Evolutionary conservation across 257 asterid genomes (phyloP).

Genomic region (Lycium ferocissimum): DNA sequence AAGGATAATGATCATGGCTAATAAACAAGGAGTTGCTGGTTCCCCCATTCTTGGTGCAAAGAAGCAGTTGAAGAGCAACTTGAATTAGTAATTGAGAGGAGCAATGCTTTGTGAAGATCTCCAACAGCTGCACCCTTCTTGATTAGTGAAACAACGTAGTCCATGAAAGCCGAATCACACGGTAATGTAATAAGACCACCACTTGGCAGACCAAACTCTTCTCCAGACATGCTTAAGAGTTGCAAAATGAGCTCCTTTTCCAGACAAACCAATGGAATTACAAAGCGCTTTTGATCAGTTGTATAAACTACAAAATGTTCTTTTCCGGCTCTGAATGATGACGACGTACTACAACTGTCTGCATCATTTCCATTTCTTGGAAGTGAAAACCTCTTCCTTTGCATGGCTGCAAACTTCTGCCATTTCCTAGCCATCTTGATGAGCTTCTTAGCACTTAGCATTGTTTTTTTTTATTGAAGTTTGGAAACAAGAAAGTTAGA

Average conservation of each 20-base stretch:
- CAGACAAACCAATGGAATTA: not conserved
- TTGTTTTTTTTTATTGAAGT: not conserved
- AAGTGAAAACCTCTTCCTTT: not conserved
- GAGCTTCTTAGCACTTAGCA: not conserved
- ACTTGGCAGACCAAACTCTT: not conserved
- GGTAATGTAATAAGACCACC: not conserved
- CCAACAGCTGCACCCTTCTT: not conserved
- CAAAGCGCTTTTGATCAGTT: not conserved
- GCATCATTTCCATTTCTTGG: not conserved
- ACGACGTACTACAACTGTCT: not conserved
- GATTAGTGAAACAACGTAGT: not conserved
- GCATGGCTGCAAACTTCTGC: not conserved
- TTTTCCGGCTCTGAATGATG: not conserved
- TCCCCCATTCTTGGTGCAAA: not conserved
- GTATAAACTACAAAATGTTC: not conserved
- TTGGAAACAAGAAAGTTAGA: not conserved
- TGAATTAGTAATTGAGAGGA: not conserved
- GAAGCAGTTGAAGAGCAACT: not conserved
- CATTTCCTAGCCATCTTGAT: not conserved
- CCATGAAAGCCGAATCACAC: not conserved
- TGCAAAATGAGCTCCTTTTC: not conserved
- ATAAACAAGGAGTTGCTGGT: not conserved
- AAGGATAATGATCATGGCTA: not conserved
- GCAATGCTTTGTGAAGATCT: not conserved
- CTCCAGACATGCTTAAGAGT: not conserved